Base-by-base conservation (phyloP, 768 basidiomycete genomes). In the Epithele typhae region DNA sequence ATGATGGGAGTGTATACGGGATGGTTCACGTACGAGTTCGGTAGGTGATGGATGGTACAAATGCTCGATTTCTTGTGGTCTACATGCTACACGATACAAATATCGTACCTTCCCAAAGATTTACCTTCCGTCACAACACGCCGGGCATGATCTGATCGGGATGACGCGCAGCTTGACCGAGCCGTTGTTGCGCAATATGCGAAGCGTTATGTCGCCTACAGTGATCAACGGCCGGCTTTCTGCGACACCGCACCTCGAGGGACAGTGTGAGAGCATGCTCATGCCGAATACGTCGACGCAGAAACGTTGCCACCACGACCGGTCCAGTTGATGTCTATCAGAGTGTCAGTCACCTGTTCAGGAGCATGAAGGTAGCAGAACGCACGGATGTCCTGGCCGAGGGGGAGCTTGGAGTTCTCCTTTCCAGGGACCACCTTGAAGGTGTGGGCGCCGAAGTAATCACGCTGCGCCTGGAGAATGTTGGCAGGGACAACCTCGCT, bases 381-480 rank as follows among this genome's bases (percentile, higher is more conserved):
- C 90, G 60, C 65, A 92, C 89, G 90, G 66, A 97, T 92, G 64
- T 95, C 90, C 69, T 89, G 72, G 64, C 81, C 86, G 48, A 78
- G 60, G 70, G 82, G 80, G 70, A 95, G 83, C 62, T 72, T 82
- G 40, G 75, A 76, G 68, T 90, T 95, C 71, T 92, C 93, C 71
- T 88, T 87, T 44, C 94, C 92, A 45, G 92, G 85, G 30, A 92
- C 74, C 48, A 97, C 92, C 44, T 83, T 79, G 91, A 96, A 98
- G 45, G 95, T 97, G 76, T 97, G 95, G 36, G 94, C 91, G 69
- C 96, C 95, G 67, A 99, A 99, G 81, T 94, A 99, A 64, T 99
- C 95, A 66, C 95, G 92, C 84, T 87, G 46, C 6, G 79, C 95
- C 73, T 99, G 95, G 58, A 98, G 69, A 53, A 99, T 75, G 74